Base-by-base conservation (phyloP, 768 basidiomycete genomes). In the Collybia sordida region DNA sequence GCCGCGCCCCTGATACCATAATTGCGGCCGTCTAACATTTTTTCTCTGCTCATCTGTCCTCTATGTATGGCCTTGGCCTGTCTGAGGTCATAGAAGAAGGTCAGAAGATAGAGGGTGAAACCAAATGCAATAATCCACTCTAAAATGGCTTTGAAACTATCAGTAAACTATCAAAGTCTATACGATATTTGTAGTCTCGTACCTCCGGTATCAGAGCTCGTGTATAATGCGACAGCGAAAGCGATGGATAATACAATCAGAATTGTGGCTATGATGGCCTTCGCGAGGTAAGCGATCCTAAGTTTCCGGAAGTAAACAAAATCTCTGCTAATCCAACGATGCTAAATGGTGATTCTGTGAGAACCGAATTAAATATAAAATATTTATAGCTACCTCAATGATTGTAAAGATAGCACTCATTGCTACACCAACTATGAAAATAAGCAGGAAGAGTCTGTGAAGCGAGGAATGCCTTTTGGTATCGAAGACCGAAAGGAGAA, bases 101-200 rank as follows among this genome's bases (percentile, higher is more conserved):
- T 85, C 50, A 88, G 70, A 35, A 90, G 68, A 64, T 87, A 91
- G 55, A 88, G 75, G 4, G 84, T 84, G 64, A 83, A 90, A 6
- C 86, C 81, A 47, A 90, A 83, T 3, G 79, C 77, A 42, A 92
- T 87, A 0, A 65, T 59, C 89, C 89, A 92, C 64, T 92, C 90
- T 6, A 91, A 58, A 47, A 90, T 64, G n/a, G 76, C 86, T 82
- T 49, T 5, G 44, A 23, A 45, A 22, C 11, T 11, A 48, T 51
- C 34, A 49, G 49, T 24, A 5, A n/a, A 23, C 36, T 19, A 27
- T 14, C n/a, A 9, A n/a, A 0, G 14, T 11, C 11, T 19, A 21
- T 5, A 6, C 4, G 6, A 22, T 14, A 6, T 4, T 34, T 27
- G 15, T 22, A 38, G 53, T 31, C 3, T 31, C 71, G 35, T 58